Percentiles rank a stretch among this genome's conserved stretches.
Conservation (phyloP, 805 yeast genomes). For the Millerozyma miso region DNA sequence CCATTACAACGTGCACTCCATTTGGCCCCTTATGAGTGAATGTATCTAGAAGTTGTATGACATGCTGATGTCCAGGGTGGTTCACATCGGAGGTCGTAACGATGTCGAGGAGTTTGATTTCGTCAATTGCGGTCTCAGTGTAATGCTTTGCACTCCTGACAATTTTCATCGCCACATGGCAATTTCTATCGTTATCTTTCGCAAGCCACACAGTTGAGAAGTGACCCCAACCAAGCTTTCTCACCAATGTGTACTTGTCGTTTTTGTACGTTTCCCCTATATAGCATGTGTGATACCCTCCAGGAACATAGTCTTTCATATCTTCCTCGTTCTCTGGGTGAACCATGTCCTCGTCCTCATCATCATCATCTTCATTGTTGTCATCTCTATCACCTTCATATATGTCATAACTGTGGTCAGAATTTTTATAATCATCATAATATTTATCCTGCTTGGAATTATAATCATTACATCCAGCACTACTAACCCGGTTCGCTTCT, state of each 20-base stretch:
- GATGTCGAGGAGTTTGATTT: slow-evolving; percentile 71
- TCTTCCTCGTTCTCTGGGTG: slow-evolving; percentile 73
- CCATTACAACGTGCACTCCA: slow-evolving; percentile 95
- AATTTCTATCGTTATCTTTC: slow-evolving; percentile 45
- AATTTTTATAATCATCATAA: slow-evolving; percentile 6
- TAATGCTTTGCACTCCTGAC: slow-evolving; percentile 89
- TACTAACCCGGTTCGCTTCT: background rate
- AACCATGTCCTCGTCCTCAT: slow-evolving; percentile 21
- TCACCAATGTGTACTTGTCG: slow-evolving; percentile 69
- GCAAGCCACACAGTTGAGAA: slow-evolving; percentile 96
- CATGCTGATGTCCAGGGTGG: slow-evolving; percentile 80
- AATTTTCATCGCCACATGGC: slow-evolving; percentile 90
- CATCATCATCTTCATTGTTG: slow-evolving; percentile 22
- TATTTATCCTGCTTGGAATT: slow-evolving; percentile 5
- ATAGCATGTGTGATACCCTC: slow-evolving; percentile 94
- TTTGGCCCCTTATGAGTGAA: slow-evolving; percentile 86
- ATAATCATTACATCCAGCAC: slow-evolving; percentile 1
- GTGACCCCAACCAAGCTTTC: slow-evolving; percentile 99
- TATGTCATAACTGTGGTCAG: background rate
- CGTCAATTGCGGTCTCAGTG: slow-evolving; percentile 92
- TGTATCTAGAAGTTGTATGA: slow-evolving; percentile 76
- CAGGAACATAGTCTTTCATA: slow-evolving; percentile 76
- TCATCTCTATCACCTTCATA: slow-evolving; percentile 13
- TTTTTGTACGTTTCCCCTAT: slow-evolving; percentile 83
- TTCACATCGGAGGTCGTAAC: slow-evolving; percentile 57